Evolutionary conservation across 495 filamentous ascomycete species (phyloP).

Genomic region (Xylaria bambusicola): DNA sequence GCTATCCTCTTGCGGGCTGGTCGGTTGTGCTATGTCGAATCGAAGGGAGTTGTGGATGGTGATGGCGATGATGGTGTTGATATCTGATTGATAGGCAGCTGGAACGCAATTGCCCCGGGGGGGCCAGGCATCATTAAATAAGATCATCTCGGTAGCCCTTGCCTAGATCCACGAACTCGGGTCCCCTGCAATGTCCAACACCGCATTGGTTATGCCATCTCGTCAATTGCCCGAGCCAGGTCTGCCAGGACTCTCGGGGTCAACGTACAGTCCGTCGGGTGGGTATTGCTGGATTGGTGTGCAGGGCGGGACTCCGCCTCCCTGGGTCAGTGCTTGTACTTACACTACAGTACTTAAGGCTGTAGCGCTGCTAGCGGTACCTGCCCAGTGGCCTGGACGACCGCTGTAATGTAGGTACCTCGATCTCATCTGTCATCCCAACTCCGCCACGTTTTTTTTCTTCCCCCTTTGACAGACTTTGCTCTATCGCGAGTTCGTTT

Average conservation of each 20-base stretch:
- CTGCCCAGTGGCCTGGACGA: too few species aligned
- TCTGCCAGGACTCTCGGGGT: conserved; percentile 11
- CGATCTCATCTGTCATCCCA: background rate
- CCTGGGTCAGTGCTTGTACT: too few species aligned
- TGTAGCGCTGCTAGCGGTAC: too few species aligned
- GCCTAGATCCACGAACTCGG: too few species aligned
- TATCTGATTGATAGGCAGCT: background rate
- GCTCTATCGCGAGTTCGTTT: too few species aligned
- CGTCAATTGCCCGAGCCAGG: too few species aligned
- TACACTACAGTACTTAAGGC: too few species aligned
- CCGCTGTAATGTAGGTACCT: too few species aligned
- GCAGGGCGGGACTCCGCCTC: conserved; percentile 5
- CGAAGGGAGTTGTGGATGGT: background rate
- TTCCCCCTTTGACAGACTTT: too few species aligned
- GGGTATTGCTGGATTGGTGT: background rate
- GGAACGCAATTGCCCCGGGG: background rate
- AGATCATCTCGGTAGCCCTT: background rate
- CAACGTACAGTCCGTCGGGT: background rate
- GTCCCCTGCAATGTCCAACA: too few species aligned
- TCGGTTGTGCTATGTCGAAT: background rate
- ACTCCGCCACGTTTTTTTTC: background rate
- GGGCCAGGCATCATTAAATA: conserved; percentile 1
- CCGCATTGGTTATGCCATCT: too few species aligned
- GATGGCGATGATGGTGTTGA: background rate
- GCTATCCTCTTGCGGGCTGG: background rate